A percentile compares a stretch with the other conserved stretches of the same genome.
Conservation (phyloP, 1,284 basidiomycete species). For the Trametes polyzona region DNA sequence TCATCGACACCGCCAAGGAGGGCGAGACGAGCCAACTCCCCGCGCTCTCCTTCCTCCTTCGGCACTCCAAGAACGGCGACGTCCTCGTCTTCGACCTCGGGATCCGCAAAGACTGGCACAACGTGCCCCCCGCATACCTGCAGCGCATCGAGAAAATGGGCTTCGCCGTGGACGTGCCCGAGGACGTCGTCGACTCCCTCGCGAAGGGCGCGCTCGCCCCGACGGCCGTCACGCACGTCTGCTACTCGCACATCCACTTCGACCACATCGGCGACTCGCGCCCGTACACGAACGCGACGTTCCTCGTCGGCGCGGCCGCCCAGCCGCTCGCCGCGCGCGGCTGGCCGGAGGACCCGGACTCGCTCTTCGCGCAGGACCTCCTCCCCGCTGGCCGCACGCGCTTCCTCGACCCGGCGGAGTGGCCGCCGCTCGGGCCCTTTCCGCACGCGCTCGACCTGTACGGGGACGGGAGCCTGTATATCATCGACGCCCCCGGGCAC, state of each 20-base stretch:
- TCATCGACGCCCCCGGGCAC: conserved; percentile 61
- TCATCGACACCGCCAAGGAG: conserved; percentile 40
- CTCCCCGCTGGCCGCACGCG: conserved; percentile 47
- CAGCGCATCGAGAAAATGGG: conserved; percentile 9
- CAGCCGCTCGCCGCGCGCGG: conserved; percentile 40
- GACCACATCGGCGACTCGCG: conserved; percentile 50
- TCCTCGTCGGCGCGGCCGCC: conserved; percentile 47
- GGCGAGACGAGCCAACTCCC: conserved; percentile 36
- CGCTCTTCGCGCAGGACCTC: conserved; percentile 40
- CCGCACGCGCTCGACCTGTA: conserved; percentile 54
- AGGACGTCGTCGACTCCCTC: conserved; percentile 52
- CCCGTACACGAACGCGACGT: conserved; percentile 50
- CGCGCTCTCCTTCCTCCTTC: conserved; percentile 52
- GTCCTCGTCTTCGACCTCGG: conserved; percentile 56
- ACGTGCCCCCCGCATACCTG: conserved; percentile 14
- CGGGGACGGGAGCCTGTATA: conserved; percentile 58
- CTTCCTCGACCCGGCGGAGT: conserved; percentile 27
- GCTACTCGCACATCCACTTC: conserved; percentile 54
- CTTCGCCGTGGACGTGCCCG: conserved; percentile 35
- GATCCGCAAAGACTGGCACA: conserved; percentile 44
- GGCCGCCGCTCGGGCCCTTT: conserved; percentile 49
- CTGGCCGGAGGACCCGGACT: conserved; percentile 45
- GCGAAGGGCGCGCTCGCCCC: conserved; percentile 49
- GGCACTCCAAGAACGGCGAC: conserved; percentile 45
- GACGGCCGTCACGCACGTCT: conserved; percentile 47